phyloP scores from a whole-genome alignment of 176 grass and related monocot species.

The Rhynchospora breviuscula region DNA sequence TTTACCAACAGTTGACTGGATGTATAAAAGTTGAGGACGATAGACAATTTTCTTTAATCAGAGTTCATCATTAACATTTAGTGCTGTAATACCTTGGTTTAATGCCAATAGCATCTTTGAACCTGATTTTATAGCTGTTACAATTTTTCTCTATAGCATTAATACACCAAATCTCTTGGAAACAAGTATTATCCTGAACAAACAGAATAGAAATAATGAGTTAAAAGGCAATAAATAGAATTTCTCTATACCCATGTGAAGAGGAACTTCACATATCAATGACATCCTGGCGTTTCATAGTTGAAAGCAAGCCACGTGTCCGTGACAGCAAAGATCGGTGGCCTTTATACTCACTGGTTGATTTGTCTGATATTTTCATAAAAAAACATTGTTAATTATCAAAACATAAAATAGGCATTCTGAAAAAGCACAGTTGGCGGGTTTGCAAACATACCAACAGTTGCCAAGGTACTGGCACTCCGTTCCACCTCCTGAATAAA shows the following conservation, averaged over 20 bases:
- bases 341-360: slow-evolving; percentile 79
- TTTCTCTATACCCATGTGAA: neutral
- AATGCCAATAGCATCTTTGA: slow-evolving; percentile 32
- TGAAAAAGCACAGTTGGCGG: neutral
- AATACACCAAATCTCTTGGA: slow-evolving; percentile 57
- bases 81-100: neutral
- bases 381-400: neutral
- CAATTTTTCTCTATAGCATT: slow-evolving; percentile 70
- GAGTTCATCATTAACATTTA: slow-evolving; percentile 59
- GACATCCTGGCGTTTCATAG: slow-evolving; percentile 77
- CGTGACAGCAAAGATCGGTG: slow-evolving; percentile 72
- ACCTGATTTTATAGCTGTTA: slow-evolving; percentile 67
- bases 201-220: slow-evolving; percentile 10
- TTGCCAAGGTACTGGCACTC: slow-evolving; percentile 63
- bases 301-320: slow-evolving; percentile 67
- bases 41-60: slow-evolving; percentile 24
- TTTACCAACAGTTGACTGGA: neutral
- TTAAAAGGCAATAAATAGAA: neutral
- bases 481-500: slow-evolving; percentile 39
- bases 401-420: slow-evolving; percentile 9
- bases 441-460: slow-evolving; percentile 53
- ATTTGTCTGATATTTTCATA: slow-evolving; percentile 60
- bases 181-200: slow-evolving; percentile 61
- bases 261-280: slow-evolving; percentile 57
- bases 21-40: neutral